These are phyloP conservation scores for Priceomyces medius DNA, from an alignment of 805 yeast species.

Conservation along the genomic window DNA sequence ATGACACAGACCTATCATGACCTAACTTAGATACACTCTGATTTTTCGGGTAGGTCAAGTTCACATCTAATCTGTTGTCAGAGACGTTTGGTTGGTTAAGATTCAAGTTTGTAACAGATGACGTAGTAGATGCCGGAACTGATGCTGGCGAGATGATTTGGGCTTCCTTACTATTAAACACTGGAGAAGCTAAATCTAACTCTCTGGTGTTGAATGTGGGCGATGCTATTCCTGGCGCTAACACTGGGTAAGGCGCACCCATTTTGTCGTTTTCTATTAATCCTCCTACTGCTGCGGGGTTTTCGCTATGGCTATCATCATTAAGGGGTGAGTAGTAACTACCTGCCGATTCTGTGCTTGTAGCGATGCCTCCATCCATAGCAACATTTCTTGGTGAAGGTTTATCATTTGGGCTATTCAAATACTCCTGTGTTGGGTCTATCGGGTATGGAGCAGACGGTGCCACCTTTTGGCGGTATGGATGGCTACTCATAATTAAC, in stretches of 20 bases:
- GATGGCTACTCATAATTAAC: conserved; percentile 20
- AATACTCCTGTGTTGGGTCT: too few species aligned
- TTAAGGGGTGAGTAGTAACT: too few species aligned
- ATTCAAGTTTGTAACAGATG: conserved; percentile 37
- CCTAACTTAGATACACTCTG: conserved; percentile 14
- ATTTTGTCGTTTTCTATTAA: conserved; percentile 3
- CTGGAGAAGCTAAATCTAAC: conserved; percentile 23
- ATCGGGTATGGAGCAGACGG: conserved; percentile 18
- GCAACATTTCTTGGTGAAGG: too few species aligned
- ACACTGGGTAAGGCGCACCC: conserved; percentile 16
- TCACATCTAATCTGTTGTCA: conserved; percentile 25
- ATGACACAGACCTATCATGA: conserved; percentile 37
- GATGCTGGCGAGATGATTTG: conserved; percentile 25
- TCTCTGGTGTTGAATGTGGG: conserved; percentile 2
- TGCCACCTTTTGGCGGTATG: conserved; percentile 26
- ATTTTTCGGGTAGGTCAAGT: conserved; percentile 18
- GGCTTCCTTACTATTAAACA: conserved; percentile 13
- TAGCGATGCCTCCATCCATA: too few species aligned
- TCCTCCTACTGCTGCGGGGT: conserved; percentile 1
- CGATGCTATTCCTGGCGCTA: conserved; percentile 17
- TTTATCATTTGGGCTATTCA: too few species aligned
- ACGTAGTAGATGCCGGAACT: conserved; percentile 30
- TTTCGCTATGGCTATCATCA: too few species aligned
- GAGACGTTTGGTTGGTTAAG: conserved; percentile 10
- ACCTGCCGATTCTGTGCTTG: too few species aligned